phyloP scores from a whole-genome alignment of 805 yeast genomes.

The Maudiozyma bulderi region DNA sequence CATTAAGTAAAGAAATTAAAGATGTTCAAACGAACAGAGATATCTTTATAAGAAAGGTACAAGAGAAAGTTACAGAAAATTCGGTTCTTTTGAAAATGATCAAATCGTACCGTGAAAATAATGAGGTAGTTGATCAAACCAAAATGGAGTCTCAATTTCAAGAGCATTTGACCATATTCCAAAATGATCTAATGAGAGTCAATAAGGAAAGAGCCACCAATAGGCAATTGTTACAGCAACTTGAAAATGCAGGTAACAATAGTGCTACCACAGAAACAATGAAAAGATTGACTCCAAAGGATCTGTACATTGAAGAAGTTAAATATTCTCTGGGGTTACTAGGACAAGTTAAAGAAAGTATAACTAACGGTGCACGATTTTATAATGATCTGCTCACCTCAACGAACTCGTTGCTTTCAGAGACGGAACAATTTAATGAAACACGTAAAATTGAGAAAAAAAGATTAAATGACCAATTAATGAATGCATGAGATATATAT shows the following conservation, averaged over 20 bases:
- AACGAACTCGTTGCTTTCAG: constrained; percentile 36
- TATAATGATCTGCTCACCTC: constrained; percentile 52
- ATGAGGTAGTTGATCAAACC: constrained; percentile 17
- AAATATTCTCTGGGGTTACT: constrained; percentile 28
- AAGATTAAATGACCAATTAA: constrained; percentile 33
- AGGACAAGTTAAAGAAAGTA: constrained; percentile 46
- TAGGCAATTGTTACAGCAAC: constrained; percentile 33
- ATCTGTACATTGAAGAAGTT: constrained; percentile 21
- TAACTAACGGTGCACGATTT: constrained; percentile 61
- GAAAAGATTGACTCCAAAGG: constrained; percentile 12
- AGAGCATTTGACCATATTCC: constrained; percentile 37
- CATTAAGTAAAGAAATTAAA: constrained; percentile 29
- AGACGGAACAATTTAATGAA: constrained; percentile 44
- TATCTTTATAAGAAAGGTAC: constrained; percentile 32
- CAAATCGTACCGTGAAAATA: constrained; percentile 34
- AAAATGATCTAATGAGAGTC: constrained; percentile 40
- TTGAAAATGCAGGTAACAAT: constrained; percentile 7
- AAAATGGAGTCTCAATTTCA: constrained; percentile 33
- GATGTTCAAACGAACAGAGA: constrained; percentile 27
- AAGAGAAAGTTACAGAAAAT: constrained; percentile 37
- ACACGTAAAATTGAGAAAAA: constrained; percentile 44
- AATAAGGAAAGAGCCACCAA: constrained; percentile 34
- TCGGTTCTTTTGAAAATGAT: constrained; percentile 46
- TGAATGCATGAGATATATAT: background rate
- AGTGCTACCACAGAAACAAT: background rate